Percentiles rank a stretch among this genome's conserved stretches.
Evolutionary conservation across 352 stramenopile species (phyloP).

Genomic region (Phytophthora kernoviae): DNA sequence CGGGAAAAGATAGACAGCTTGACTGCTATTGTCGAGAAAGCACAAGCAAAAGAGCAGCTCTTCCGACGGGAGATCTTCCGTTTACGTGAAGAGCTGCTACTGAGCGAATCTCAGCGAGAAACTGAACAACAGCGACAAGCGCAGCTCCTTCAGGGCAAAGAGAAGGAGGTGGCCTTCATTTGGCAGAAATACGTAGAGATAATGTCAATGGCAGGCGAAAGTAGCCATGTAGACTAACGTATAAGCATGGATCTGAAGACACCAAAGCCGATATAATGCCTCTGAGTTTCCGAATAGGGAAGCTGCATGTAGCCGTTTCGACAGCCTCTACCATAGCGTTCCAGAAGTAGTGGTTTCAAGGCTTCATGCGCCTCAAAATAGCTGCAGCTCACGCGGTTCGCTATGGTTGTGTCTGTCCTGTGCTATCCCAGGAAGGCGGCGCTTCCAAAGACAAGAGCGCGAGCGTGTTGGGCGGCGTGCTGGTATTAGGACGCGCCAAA

Average conservation of each 20-base stretch:
- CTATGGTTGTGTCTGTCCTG: slow-evolving; percentile 13
- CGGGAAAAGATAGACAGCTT: slow-evolving; percentile 32
- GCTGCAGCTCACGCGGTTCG: slow-evolving; percentile 11
- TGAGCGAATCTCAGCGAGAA: slow-evolving; percentile 64
- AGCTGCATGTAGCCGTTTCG: no score
- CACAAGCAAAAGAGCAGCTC: slow-evolving; percentile 51
- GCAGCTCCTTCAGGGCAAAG: slow-evolving; percentile 56
- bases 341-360: slow-evolving; percentile 26
- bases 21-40: slow-evolving; percentile 36
- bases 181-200: slow-evolving; percentile 72
- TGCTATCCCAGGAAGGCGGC: slow-evolving; percentile 30
- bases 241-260: no score
- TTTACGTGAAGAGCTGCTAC: slow-evolving; percentile 61
- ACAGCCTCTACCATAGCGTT: no score
- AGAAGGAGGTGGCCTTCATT: slow-evolving; percentile 72
- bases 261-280: slow-evolving; percentile 1
- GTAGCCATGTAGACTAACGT: neutral
- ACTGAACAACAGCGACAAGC: slow-evolving; percentile 54
- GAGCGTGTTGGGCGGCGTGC: slow-evolving; percentile 11
- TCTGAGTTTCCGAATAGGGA: no score
- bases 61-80: slow-evolving; percentile 52
- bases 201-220: slow-evolving; percentile 25
- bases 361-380: slow-evolving; percentile 30
- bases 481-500: slow-evolving; percentile 15
- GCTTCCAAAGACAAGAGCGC: slow-evolving; percentile 18